phyloP scores from a whole-genome alignment of 306 rosid species.

The Lablab purpureus region DNA sequence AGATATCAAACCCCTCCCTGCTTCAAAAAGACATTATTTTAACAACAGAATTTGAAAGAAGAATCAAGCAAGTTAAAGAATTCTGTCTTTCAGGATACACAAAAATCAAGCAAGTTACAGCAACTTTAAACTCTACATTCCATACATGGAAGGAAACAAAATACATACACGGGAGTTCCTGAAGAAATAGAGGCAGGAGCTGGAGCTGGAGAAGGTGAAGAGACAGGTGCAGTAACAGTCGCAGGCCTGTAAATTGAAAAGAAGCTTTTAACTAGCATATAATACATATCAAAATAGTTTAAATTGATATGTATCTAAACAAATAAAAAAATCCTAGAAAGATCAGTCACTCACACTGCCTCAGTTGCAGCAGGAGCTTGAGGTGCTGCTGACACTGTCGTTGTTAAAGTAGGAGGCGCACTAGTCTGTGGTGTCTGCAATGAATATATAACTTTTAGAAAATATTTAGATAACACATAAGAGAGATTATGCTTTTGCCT shows the following conservation, averaged over 20 bases:
- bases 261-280: neutral
- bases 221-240: slow-evolving; percentile 29
- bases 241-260: slow-evolving; percentile 53
- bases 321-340: neutral
- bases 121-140: slow-evolving; percentile 4
- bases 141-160: neutral
- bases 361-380: slow-evolving; percentile 48
- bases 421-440: slow-evolving; percentile 43
- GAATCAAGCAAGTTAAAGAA: neutral
- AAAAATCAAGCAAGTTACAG: too few species aligned
- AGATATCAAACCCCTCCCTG: slow-evolving; percentile 65
- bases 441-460: slow-evolving; percentile 34
- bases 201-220: slow-evolving; percentile 9
- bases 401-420: slow-evolving; percentile 52
- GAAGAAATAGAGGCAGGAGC: slow-evolving; percentile 38
- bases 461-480: slow-evolving; percentile 1
- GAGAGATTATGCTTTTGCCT: neutral
- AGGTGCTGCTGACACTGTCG: slow-evolving; percentile 41
- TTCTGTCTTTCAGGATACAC: slow-evolving; percentile 2
- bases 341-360: slow-evolving; percentile 54
- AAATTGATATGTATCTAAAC: neutral
- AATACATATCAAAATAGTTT: neutral
- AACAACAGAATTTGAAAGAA: neutral
- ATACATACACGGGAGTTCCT: slow-evolving; percentile 53
- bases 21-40: slow-evolving; percentile 36